Conservation (phyloP, 1,139 yeast genomes). For the Suhomyces bribrorum region DNA sequence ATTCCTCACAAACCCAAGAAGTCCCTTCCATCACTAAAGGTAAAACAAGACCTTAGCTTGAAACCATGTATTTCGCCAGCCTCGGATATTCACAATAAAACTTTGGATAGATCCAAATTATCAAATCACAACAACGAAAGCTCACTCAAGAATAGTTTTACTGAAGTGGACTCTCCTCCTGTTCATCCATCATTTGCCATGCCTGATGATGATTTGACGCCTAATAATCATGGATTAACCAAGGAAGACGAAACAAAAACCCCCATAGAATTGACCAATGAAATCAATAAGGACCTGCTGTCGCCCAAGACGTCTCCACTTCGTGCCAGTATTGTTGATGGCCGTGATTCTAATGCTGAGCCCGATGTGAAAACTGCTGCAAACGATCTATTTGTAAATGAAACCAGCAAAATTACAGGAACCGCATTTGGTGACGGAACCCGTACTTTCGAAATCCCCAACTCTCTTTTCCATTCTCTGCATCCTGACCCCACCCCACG, state of each 20-base stretch:
- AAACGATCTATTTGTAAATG: background rate
- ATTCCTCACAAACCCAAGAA: constrained; percentile 4
- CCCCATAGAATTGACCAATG: background rate
- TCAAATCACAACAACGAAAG: background rate
- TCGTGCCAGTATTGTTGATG: background rate
- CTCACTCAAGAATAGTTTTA: background rate
- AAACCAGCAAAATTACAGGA: background rate
- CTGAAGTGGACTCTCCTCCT: constrained; percentile 1
- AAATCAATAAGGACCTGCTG: background rate
- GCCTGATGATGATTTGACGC: constrained; percentile 24
- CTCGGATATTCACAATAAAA: constrained; percentile 4
- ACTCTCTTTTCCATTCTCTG: background rate
- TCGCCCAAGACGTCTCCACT: background rate
- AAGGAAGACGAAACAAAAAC: background rate
- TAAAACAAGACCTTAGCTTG: constrained; percentile 25
- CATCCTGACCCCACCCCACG: background rate
- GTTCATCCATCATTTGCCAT: constrained; percentile 24
- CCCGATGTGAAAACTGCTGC: background rate
- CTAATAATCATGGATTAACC: constrained; percentile 25
- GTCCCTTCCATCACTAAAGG: constrained; percentile 16
- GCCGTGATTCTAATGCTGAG: background rate
- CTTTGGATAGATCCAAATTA: constrained; percentile 3
- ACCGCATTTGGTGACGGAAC: background rate
- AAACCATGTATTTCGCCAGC: constrained; percentile 27
- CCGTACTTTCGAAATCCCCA: background rate